A percentile compares a stretch with the other conserved stretches of the same genome.
These are phyloP conservation scores for Euclidium syriacum DNA, from an alignment of 345 rosid species.

Conservation along the genomic window DNA sequence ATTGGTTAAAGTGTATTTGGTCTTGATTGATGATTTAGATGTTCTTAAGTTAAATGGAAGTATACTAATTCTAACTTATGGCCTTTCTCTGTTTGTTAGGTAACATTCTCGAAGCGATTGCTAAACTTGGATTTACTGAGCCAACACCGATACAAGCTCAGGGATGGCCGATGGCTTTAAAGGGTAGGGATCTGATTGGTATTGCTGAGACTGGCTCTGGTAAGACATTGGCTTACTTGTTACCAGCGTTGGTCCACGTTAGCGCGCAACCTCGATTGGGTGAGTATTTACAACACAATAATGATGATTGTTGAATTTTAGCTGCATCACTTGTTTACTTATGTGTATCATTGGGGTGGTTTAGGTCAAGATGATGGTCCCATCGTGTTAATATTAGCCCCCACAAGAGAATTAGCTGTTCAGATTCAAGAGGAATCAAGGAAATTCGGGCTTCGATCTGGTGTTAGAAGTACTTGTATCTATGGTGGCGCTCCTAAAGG, in stretches of 20 bases:
- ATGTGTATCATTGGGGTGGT: neutral
- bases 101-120: conserved; percentile 77
- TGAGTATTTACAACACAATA: conserved; percentile 27
- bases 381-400: conserved; percentile 75
- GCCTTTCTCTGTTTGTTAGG: conserved; percentile 30
- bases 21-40: neutral
- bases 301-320: neutral
- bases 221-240: conserved; percentile 87
- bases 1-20: neutral
- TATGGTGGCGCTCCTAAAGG: conserved; percentile 99
- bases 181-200: conserved; percentile 89
- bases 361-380: conserved; percentile 86
- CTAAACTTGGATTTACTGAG: conserved; percentile 81
- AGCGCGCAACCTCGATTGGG: conserved; percentile 89
- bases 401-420: conserved; percentile 95
- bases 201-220: conserved; percentile 99
- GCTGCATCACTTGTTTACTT: conserved; percentile 6
- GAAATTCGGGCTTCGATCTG: conserved; percentile 61
- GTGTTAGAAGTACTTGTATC: conserved; percentile 77
- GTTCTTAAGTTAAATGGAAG: neutral
- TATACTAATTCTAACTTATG: neutral
- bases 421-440: conserved; percentile 89
- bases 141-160: conserved; percentile 95
- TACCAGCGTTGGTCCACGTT: conserved; percentile 92
- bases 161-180: conserved; percentile 98